phyloP scores from a whole-genome alignment of 345 rosid species.

The Reutealis trisperma region DNA sequence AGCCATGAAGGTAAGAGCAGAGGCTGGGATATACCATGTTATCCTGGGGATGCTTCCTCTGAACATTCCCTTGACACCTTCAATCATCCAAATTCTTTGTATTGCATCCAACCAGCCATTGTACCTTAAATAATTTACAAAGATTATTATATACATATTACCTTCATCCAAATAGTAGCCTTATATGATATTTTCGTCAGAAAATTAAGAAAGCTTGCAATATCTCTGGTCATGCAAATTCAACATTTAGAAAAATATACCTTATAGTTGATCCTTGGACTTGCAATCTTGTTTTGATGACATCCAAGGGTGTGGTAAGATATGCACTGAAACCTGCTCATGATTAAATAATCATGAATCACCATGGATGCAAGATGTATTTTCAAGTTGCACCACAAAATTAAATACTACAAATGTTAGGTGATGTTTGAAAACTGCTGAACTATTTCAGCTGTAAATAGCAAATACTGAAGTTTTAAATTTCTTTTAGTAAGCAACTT shows the following conservation, averaged over 20 bases:
- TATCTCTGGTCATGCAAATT: neutral
- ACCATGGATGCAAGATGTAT: constrained; percentile 1
- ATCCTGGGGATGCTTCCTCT: constrained; percentile 90
- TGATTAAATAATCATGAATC: constrained; percentile 2
- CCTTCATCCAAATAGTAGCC: neutral
- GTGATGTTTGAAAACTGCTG: neutral
- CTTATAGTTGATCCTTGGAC: constrained; percentile 82
- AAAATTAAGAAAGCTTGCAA: neutral
- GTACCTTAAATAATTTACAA: constrained; percentile 47
- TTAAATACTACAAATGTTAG: neutral
- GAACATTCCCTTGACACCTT: constrained; percentile 79
- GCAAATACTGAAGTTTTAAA: neutral
- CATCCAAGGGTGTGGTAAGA: constrained; percentile 88
- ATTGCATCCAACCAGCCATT: constrained; percentile 82
- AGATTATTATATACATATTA: neutral
- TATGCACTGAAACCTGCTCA: constrained; percentile 80
- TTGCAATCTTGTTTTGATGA: constrained; percentile 89
- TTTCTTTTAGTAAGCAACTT: neutral
- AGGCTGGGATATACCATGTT: constrained; percentile 93
- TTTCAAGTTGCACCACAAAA: constrained; percentile 9
- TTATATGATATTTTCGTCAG: neutral
- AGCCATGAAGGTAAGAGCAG: constrained; percentile 96
- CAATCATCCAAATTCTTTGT: constrained; percentile 58
- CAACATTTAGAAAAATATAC: constrained; percentile 36
- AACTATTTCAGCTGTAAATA: neutral